Conservation (phyloP, 2,329 filamentous ascomycete species). For the Huntiella decipiens region DNA sequence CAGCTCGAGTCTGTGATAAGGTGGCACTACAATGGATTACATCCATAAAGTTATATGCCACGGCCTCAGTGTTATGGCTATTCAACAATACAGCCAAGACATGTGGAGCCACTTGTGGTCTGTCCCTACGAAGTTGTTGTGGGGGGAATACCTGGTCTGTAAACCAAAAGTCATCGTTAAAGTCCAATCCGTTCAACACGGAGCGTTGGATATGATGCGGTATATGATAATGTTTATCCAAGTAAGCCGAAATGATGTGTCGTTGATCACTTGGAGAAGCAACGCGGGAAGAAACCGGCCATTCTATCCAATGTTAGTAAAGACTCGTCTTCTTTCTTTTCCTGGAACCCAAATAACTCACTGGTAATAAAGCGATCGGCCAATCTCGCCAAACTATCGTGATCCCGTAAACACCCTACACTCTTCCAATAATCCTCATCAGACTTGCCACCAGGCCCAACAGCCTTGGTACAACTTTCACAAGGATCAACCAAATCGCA, state of each 20-base stretch:
- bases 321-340: too few species aligned
- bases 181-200: constrained; percentile 29
- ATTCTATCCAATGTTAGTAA: too few species aligned
- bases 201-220: constrained; percentile 22
- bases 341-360: background rate
- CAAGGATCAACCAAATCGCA: constrained; percentile 8
- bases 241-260: constrained; percentile 30
- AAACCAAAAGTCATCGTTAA: constrained; percentile 38
- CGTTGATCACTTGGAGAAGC: constrained; percentile 14
- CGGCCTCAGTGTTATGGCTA: constrained; percentile 30
- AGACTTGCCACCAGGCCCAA: background rate
- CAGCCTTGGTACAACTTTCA: constrained; percentile 2
- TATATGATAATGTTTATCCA: constrained; percentile 27
- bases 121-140: constrained; percentile 19
- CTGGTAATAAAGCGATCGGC: constrained; percentile 7
- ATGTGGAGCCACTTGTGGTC: constrained; percentile 22
- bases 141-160: background rate
- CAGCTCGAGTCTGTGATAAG: constrained; percentile 28
- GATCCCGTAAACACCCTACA: constrained; percentile 8
- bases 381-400: constrained; percentile 5
- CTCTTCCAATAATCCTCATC: constrained; percentile 7
- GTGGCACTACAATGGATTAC: constrained; percentile 31
- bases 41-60: constrained; percentile 32
- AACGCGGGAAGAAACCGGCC: background rate
- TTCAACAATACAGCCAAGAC: constrained; percentile 30